These are phyloP conservation scores for Groenewaldozyma salmanticensis DNA, from an alignment of 805 yeast species.

Conservation along the genomic window DNA sequence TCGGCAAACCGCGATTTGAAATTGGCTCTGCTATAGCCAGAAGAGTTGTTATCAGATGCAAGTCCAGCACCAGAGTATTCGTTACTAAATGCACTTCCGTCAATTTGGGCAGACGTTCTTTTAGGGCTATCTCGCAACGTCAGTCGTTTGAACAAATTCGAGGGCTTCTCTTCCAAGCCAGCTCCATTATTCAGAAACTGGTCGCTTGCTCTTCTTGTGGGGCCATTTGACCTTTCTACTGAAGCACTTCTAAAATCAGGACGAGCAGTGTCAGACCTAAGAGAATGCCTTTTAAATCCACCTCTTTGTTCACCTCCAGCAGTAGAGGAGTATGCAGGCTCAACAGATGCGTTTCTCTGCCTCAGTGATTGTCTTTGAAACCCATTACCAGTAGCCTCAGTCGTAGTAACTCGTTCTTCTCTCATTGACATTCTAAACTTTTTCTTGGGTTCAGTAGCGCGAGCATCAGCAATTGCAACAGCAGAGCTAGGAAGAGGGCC, in stretches of 20 bases:
- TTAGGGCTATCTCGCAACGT: constrained; percentile 3
- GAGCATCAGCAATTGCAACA: too few relatives aligned
- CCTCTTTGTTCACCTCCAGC: constrained; percentile 1
- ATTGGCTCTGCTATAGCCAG: too few relatives aligned
- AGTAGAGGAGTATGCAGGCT: constrained; percentile 1
- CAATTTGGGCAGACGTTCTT: background rate
- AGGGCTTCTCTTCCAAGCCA: background rate
- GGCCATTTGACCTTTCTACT: background rate
- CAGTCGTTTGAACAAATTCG: constrained; percentile 3
- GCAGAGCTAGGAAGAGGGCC: too few relatives aligned
- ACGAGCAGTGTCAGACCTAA: constrained; percentile 2
- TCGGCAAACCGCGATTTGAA: constrained; percentile 27
- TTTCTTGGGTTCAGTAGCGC: background rate
- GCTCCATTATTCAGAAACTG: background rate
- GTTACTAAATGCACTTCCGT: background rate
- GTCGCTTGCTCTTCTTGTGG: background rate
- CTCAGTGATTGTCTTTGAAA: constrained; percentile 1
- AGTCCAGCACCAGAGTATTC: background rate
- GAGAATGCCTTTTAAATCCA: constrained; percentile 10
- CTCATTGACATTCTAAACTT: constrained; percentile 9
- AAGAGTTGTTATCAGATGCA: background rate
- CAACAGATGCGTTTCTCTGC: background rate
- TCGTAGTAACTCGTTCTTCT: constrained; percentile 1
- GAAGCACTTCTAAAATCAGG: constrained; percentile 5
- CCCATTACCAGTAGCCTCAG: background rate